Base-by-base conservation (phyloP, 345 rosid species). In the Populus alba region DNA sequence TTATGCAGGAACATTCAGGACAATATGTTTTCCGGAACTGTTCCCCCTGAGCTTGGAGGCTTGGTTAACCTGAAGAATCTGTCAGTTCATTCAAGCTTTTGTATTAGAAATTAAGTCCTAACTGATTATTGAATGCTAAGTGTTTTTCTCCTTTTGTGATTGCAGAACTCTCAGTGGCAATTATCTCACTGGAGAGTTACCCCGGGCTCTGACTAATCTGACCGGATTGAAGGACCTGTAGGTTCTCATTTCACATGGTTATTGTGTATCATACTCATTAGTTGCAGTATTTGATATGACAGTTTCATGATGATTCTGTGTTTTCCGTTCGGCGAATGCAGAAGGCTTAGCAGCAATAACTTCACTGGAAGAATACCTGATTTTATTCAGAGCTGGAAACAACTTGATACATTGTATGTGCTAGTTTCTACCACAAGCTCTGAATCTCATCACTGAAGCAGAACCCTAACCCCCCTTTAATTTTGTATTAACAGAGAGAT, bases 21-120 rank as follows among this genome's bases (percentile, higher is more conserved):
- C 25, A 63, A 75, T 75, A 18, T 77, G 31, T 88, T 90, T 78
- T 83, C 84, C 9, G 93, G 91, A 63, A 43, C 70, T 11, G 65
- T 90, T 57, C 90, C 93, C 61, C 38, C 75, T 25, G 83, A 83
- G 78, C 80, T 88, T 17, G 89, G 89, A 71, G 83, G 81, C 59
- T 73, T 88, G 75, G 78, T 83, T 69, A 83, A 86, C 77, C 74
- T 88, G 79, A 62, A 75, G 62, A 77, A 68, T 72, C 68, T 88
- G 94, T 90, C 83, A 82, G 94, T 62, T 31, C 35, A 33, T 38
- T 53, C 16, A 27, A 61, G 35, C 68, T 51, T 25, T 65, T 25
- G 25, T 37, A 6, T 29, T 27, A 53, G 51, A 17, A 69, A 37
- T 47, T 22, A 2, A 2, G 29, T 8, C 70, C 20, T 59, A 41